Evolutionary conservation across 2,329 filamentous ascomycete genomes (phyloP), one percentile per base, ranked within the genome.

Genomic region (Fusarium nanum): DNA sequence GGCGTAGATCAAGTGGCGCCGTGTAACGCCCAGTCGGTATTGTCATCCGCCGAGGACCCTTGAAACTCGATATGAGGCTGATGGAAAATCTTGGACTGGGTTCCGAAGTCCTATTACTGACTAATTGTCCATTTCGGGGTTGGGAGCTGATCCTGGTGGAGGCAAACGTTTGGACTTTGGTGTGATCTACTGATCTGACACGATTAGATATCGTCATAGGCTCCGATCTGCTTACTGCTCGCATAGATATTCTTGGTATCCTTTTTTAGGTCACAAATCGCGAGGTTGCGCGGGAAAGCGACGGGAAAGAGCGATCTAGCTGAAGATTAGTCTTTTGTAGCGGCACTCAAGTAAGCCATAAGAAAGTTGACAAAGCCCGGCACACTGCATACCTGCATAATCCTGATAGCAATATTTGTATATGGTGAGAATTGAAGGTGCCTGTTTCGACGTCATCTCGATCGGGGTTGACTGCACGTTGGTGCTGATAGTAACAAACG

Each of bases 1-100:
- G 53, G 45, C 4, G 60, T n/a, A 42, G 60, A 65, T 65, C 53
- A 6, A 28, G 32, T 42, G 45, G 46, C 23, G 46, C 27, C 28
- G 23, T 44, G 40, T 30, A 32, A 37, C 23, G 18, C 13, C 7
- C 13, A 7, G 30, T 64, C 25, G n/a, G 32, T 23, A 16, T 41
- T 32, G 32, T 18, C 23, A 28, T 12, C 45, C 40, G 37, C 41
- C n/a, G 3, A 14, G 22, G 22, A 46, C 30, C 50, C 10, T 45
- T 5, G 1, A 41, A 27, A 23, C 23, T 2, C 6, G 12, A 47
- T 41, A 20, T 40, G 32, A 40, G 48, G 32, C 23, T 40, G 32
- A 27, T 20, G 13, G 4, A 20, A 14, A n/a, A n/a, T 3, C 22
- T 28, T 14, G 7, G 11, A 20, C 18, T 27, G 32, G 12, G 22